Evolutionary conservation across 805 yeast genomes (phyloP).

Genomic region (Dipodascus geniculatus): DNA sequence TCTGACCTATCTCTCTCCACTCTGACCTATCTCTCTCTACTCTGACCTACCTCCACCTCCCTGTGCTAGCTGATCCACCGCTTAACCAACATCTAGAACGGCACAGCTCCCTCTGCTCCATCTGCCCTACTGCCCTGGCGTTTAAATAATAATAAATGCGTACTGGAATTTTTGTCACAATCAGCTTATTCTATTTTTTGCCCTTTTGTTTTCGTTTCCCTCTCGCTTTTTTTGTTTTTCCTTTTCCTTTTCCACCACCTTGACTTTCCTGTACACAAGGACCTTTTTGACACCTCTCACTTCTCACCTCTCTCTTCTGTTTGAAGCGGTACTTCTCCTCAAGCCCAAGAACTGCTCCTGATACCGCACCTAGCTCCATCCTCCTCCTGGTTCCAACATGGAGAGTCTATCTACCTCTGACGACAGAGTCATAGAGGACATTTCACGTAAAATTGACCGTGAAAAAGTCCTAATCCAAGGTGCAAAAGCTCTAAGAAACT

Average conservation of each 20-base stretch:
- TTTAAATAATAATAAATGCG: too few relatives aligned
- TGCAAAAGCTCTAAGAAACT: conserved; percentile 66
- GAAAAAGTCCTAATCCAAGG: conserved; percentile 83
- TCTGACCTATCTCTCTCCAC: too few relatives aligned
- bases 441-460: conserved; percentile 73
- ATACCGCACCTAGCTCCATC: too few relatives aligned
- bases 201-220: conserved; percentile 16
- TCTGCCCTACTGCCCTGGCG: background rate
- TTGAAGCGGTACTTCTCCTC: too few relatives aligned
- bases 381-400: too few relatives aligned
- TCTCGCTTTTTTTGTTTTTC: conserved; percentile 36
- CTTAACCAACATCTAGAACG: too few relatives aligned
- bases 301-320: background rate
- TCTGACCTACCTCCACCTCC: too few relatives aligned
- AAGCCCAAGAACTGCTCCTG: too few relatives aligned
- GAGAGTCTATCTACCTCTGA: conserved; percentile 10
- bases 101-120: too few relatives aligned
- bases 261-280: background rate
- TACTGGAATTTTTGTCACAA: background rate
- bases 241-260: conserved; percentile 44
- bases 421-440: conserved; percentile 46
- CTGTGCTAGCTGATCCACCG: too few relatives aligned
- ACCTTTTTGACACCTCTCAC: background rate
- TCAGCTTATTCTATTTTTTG: conserved; percentile 15
- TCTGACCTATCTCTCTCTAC: too few relatives aligned